Base-by-base conservation (phyloP, 106 monocot species). In the Triglochin maritima region DNA sequence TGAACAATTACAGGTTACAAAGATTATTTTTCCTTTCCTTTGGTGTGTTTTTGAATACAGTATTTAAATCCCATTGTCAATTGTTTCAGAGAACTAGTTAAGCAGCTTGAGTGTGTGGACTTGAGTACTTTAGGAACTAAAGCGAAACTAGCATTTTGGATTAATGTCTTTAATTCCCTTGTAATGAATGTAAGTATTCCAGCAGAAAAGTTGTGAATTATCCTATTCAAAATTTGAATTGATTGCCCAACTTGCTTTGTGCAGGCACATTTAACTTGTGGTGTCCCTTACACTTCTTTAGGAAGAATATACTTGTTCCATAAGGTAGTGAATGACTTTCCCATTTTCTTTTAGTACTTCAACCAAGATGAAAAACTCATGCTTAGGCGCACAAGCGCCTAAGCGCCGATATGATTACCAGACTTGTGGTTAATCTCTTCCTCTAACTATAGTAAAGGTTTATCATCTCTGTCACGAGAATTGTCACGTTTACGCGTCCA, bases 161-260 rank as follows among this genome's bases (percentile, higher is more conserved):
- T 91, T 61, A 91, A 91, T 81, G 62, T 91, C 53, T 87, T 87
- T 71, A 91, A 91, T 69, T 87, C 82, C 74, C 87, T 91, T 4
- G 47, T 87, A 59, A 87, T 91, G 91, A 87, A 91, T 78, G 91
- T 91, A 87, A 76, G 53, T 72, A 50, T 45, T 6, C 51, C 29
- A 13, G 42, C 44, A 5, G 9, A 4, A 17, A n/a, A 17, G 16
- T 14, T 13, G 4, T 64, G 8, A 16, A 4, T 4, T 13, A 14
- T 9, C 12, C 45, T 56, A 52, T 71, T 50, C 5, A 49, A 17
- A 56, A 12, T 52, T 44, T 49, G 15, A 64, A 17, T 46, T 49
- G 41, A 17, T 44, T 53, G 14, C 6, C 60, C 46, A 15, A 5
- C 57, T 44, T 67, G 43, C 11, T 61, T 49, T 74, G 17, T 82